phyloP scores from a whole-genome alignment of 164 flowering plant species.

The Aristolochia fimbriata region DNA sequence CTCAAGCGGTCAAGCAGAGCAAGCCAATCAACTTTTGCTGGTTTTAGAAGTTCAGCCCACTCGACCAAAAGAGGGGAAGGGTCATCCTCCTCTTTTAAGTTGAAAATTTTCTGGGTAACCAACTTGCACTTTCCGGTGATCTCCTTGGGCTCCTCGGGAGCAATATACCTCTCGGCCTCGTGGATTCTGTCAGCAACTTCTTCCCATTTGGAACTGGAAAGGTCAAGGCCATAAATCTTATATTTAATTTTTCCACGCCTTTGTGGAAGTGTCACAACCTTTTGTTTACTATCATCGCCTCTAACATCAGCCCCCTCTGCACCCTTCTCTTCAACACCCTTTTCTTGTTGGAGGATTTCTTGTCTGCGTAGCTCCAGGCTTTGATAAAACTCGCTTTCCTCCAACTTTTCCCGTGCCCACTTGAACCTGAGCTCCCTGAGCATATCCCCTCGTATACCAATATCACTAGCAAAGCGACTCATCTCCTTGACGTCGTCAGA shows the following conservation, averaged over 20 bases:
- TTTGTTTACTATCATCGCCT: slow-evolving; percentile 15
- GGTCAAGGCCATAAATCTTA: slow-evolving; percentile 85
- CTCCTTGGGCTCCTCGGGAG: slow-evolving; percentile 66
- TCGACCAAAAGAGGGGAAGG: slow-evolving; percentile 48
- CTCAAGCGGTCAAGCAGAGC: slow-evolving; percentile 48
- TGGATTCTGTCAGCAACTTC: slow-evolving; percentile 67
- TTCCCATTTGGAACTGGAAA: slow-evolving; percentile 71
- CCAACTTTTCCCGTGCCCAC: slow-evolving; percentile 89
- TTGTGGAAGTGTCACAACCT: slow-evolving; percentile 43
- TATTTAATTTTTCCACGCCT: slow-evolving; percentile 73
- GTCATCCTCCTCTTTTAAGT: slow-evolving; percentile 51
- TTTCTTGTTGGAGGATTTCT: slow-evolving; percentile 20
- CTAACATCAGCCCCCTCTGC: slow-evolving; percentile 9
- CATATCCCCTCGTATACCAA: slow-evolving; percentile 88
- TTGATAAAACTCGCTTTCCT: slow-evolving; percentile 62
- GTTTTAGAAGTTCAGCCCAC: slow-evolving; percentile 75
- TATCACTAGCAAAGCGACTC: slow-evolving; percentile 74
- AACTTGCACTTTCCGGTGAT: slow-evolving; percentile 70
- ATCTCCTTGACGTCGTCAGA: slow-evolving; percentile 62
- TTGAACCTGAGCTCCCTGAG: slow-evolving; percentile 80
- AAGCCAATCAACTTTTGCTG: slow-evolving; percentile 76
- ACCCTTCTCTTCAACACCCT: slow-evolving; percentile 5
- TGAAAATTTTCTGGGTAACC: slow-evolving; percentile 51
- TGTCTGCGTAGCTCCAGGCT: slow-evolving; percentile 28
- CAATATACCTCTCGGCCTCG: slow-evolving; percentile 35